These are phyloP conservation scores for Euryodendron excelsum DNA, from an alignment of 148 eudicot genomes.

Conservation along the genomic window DNA sequence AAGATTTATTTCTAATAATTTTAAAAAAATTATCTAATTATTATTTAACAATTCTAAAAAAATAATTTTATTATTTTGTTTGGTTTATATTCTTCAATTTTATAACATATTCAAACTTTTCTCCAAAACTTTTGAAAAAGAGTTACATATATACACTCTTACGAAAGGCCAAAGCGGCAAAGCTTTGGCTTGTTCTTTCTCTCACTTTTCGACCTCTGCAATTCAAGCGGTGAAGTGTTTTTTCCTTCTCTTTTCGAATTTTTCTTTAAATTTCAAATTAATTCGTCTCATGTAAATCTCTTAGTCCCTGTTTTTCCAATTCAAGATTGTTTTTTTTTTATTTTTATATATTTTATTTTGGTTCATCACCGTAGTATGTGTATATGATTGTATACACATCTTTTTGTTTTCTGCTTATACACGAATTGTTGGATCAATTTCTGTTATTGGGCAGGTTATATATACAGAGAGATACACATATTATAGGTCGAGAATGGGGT, in stretches of 20 bases:
- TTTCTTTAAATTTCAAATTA: not conserved
- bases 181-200: no score
- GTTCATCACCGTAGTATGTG: not conserved
- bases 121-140: no score
- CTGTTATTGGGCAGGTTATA: not conserved
- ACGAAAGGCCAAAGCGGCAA: no score
- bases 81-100: no score
- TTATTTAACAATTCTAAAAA: no score
- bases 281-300: not conserved
- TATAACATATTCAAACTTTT: no score
- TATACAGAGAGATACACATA: not conserved
- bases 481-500: slow-evolving; percentile 51
- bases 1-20: no score
- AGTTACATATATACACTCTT: no score
- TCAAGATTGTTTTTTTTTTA: no score
- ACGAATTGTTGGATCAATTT: not conserved
- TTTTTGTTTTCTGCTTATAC: not conserved
- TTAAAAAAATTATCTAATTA: no score
- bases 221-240: not conserved
- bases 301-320: not conserved
- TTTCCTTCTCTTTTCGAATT: not conserved
- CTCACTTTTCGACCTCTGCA: no score
- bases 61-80: no score
- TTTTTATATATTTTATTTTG: not conserved
- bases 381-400: not conserved